These are phyloP conservation scores for Backusella psychrophila DNA, from an alignment of 192 early-diverging fungal species.

Conservation along the genomic window DNA sequence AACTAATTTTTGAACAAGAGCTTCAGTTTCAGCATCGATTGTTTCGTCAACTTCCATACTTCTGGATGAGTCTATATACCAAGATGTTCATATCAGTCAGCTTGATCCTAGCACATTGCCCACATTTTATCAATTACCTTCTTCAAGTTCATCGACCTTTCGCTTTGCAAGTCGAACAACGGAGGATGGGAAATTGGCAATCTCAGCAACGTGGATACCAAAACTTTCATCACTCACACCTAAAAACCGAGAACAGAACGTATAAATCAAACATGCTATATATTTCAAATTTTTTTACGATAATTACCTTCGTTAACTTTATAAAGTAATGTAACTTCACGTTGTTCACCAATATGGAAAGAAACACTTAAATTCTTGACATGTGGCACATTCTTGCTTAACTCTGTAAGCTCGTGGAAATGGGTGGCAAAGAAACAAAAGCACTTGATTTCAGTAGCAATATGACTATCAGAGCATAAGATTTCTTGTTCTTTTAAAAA, in stretches of 20 bases:
- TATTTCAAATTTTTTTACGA: neutral
- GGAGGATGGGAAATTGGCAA: slow-evolving; percentile 85
- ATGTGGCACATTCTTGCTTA: slow-evolving; percentile 63
- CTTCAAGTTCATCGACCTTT: slow-evolving; percentile 88
- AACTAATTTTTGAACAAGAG: slow-evolving; percentile 22
- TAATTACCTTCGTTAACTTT: slow-evolving; percentile 70
- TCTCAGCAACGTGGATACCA: slow-evolving; percentile 96
- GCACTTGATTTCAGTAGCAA: slow-evolving; percentile 28
- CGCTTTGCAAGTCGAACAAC: slow-evolving; percentile 82
- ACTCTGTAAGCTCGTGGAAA: slow-evolving; percentile 94
- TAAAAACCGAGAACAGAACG: neutral
- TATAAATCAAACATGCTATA: neutral
- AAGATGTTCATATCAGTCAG: slow-evolving; percentile 25
- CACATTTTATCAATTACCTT: slow-evolving; percentile 22
- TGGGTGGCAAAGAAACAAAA: slow-evolving; percentile 69
- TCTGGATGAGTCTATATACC: slow-evolving; percentile 9
- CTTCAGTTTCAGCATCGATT: slow-evolving; percentile 29
- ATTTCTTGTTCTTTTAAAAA: neutral
- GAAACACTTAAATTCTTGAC: slow-evolving; percentile 92
- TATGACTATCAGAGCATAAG: slow-evolving; percentile 8
- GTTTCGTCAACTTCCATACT: slow-evolving; percentile 2
- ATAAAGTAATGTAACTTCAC: slow-evolving; percentile 87
- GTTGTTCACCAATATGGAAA: slow-evolving; percentile 52
- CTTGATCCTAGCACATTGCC: slow-evolving; percentile 4
- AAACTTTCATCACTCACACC: slow-evolving; percentile 95